These are phyloP conservation scores for Nadsonia starkeyi-henricii DNA, from an alignment of 1,139 yeast genomes.

Conservation along the genomic window DNA sequence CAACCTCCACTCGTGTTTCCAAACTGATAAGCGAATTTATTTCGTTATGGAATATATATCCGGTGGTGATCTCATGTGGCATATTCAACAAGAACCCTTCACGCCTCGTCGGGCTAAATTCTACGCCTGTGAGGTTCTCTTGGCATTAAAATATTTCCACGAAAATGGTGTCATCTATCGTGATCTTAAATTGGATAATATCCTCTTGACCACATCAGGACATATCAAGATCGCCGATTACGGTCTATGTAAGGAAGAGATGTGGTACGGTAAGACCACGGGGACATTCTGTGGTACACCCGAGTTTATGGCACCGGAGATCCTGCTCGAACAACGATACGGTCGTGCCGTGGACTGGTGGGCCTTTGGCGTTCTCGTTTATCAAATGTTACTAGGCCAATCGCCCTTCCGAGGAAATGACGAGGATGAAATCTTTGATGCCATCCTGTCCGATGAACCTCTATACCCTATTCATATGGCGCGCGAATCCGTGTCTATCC, in stretches of 20 bases:
- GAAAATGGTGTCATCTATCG: constrained; percentile 93
- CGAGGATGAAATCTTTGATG: constrained; percentile 95
- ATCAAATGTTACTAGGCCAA: constrained; percentile 92
- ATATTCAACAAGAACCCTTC: constrained; percentile 73
- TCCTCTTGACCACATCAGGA: constrained; percentile 77
- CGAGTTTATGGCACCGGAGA: constrained; percentile 98
- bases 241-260: constrained; percentile 90
- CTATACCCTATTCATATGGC: constrained; percentile 96
- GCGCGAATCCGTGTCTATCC: constrained; percentile 84
- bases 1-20: constrained; percentile 89
- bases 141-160: constrained; percentile 86
- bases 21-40: constrained; percentile 90
- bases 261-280: constrained; percentile 86
- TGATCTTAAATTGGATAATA: constrained; percentile 90
- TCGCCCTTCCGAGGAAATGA: constrained; percentile 98
- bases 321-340: constrained; percentile 79
- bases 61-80: constrained; percentile 99
- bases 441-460: constrained; percentile 97
- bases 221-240: constrained; percentile 95
- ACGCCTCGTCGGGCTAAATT: constrained; percentile 87
- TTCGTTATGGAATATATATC: constrained; percentile 96
- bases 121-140: constrained; percentile 88
- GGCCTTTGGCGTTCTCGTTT: constrained; percentile 94
- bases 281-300: constrained; percentile 98
- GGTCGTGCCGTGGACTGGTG: constrained; percentile 98